A percentile compares a stretch with the other conserved stretches of the same genome.
phyloP scores from a whole-genome alignment of 352 stramenopile genomes.

The Pythium rishiriense region DNA sequence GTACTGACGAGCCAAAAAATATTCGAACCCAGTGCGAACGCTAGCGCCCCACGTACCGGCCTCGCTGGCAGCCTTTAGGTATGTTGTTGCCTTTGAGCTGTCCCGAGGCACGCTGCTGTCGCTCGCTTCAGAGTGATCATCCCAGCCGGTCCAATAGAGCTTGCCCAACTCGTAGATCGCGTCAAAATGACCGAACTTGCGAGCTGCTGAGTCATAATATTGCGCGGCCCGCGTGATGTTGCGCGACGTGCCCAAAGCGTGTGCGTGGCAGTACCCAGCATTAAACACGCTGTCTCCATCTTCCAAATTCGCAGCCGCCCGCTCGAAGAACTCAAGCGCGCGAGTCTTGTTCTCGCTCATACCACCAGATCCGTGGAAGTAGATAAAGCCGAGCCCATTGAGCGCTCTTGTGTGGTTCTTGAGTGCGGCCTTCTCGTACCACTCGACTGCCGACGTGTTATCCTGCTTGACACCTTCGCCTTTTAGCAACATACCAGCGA shows the following conservation, averaged over 20 bases:
- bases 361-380: slow-evolving; percentile 80
- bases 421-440: slow-evolving; percentile 70
- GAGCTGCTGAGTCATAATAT: slow-evolving; percentile 61
- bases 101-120: slow-evolving; percentile 14
- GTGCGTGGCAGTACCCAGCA: slow-evolving; percentile 76
- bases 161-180: slow-evolving; percentile 77
- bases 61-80: slow-evolving; percentile 63
- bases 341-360: slow-evolving; percentile 72
- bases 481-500: slow-evolving; percentile 87
- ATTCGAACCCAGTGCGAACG: slow-evolving; percentile 65
- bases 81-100: slow-evolving; percentile 34
- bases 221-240: slow-evolving; percentile 62
- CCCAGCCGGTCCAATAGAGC: slow-evolving; percentile 38
- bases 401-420: slow-evolving; percentile 78
- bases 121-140: background rate
- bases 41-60: slow-evolving; percentile 58
- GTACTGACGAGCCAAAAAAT: slow-evolving; percentile 48
- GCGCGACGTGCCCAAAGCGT: slow-evolving; percentile 53
- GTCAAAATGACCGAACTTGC: slow-evolving; percentile 86
- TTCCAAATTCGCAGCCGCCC: slow-evolving; percentile 66
- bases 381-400: slow-evolving; percentile 89
- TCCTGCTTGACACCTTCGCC: slow-evolving; percentile 79
- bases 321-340: slow-evolving; percentile 82
- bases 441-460: slow-evolving; percentile 68
- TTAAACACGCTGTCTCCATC: slow-evolving; percentile 92